Conservation (phyloP, 1,284 basidiomycete species). For the Salmacisia buchloeana region DNA sequence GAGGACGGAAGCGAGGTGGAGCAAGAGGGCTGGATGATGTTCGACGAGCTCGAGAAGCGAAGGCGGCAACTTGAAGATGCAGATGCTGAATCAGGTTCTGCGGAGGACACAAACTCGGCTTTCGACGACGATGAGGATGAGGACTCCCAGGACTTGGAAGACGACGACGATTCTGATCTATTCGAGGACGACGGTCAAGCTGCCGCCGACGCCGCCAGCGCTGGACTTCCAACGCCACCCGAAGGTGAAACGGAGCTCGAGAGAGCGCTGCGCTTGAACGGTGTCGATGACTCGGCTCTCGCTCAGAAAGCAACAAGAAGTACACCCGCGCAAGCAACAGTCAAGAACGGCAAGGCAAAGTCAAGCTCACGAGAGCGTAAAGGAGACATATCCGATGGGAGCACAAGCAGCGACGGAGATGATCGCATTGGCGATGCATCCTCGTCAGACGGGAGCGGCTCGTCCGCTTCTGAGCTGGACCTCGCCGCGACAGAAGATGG, state of each 20-base stretch:
- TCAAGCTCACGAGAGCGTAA: slow-evolving; percentile 1
- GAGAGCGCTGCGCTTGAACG: slow-evolving; percentile 1
- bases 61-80: not conserved
- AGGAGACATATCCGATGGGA: slow-evolving; percentile 1
- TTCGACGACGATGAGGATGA: not conserved
- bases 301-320: not conserved
- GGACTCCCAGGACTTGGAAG: not conserved
- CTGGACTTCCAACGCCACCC: too few relatives aligned
- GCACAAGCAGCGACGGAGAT: not conserved
- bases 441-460: not conserved
- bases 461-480: not conserved
- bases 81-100: not conserved
- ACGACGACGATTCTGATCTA: too few relatives aligned
- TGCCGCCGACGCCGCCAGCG: not conserved
- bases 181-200: not conserved
- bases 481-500: slow-evolving; percentile 26
- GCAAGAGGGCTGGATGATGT: slow-evolving; percentile 2
- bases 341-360: not conserved
- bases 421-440: not conserved
- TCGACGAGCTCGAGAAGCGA: slow-evolving; percentile 2
- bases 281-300: not conserved
- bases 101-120: not conserved
- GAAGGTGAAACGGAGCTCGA: not conserved
- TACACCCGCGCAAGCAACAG: not conserved
- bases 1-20: not conserved